Percentiles rank a stretch among this genome's conserved stretches.
Evolutionary conservation across 306 rosid genomes (phyloP).

Genomic region (Heteromeles arbutifolia): DNA sequence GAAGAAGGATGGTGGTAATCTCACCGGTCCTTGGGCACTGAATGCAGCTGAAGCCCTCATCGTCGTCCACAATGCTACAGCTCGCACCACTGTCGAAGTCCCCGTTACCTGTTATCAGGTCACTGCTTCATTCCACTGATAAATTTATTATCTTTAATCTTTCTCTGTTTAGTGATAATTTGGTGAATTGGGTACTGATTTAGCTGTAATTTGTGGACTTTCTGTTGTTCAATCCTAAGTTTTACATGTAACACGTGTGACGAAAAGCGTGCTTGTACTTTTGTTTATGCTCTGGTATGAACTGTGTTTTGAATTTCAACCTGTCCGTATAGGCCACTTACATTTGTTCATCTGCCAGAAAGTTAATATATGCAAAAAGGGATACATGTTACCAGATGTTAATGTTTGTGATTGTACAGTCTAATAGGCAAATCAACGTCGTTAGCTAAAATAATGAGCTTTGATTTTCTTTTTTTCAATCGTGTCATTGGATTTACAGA

Average conservation of each 20-base stretch:
- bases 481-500: neutral
- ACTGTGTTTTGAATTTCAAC: neutral
- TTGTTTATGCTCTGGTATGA: neutral
- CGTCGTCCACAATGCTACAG: conserved; percentile 27
- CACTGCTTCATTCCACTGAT: neutral
- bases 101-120: conserved; percentile 85
- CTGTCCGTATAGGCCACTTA: neutral
- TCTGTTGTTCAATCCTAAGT: neutral
- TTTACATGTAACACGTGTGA: neutral
- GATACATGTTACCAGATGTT: neutral
- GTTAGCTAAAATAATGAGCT: neutral
- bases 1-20: conserved; percentile 13
- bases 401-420: neutral
- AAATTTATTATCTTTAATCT: neutral
- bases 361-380: neutral
- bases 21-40: conserved; percentile 43
- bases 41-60: conserved; percentile 41
- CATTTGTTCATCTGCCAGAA: neutral
- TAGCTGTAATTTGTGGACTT: neutral
- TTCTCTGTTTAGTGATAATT: neutral
- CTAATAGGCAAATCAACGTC: neutral
- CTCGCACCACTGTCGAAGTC: conserved; percentile 43
- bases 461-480: neutral
- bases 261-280: neutral
- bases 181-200: neutral